Evolutionary conservation across 2,329 filamentous ascomycete genomes (phyloP).

Genomic region (Fusarium guadeloupense): DNA sequence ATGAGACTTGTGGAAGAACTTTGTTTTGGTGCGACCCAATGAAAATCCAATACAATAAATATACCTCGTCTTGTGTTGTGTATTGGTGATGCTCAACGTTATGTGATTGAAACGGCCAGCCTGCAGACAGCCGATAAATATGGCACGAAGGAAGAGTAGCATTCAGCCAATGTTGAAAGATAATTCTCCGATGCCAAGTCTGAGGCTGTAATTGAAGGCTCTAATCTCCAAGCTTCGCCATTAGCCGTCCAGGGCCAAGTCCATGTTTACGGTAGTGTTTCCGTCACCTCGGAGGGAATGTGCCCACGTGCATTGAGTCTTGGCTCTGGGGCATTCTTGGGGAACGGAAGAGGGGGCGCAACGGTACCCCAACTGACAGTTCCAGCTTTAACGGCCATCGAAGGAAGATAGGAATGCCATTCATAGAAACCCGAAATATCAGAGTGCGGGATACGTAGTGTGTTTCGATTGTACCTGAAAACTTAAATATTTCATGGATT

Average conservation of each 20-base stretch:
- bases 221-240: neutral
- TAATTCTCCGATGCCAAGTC: neutral
- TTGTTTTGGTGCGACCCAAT: neutral
- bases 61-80: neutral
- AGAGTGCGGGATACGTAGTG: neutral
- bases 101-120: constrained; percentile 13
- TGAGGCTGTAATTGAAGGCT: neutral
- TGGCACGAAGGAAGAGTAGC: no score
- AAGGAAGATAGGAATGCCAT: neutral
- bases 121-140: constrained; percentile 17
- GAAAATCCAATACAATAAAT: neutral
- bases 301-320: constrained; percentile 43
- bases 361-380: neutral
- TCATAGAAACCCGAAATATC: neutral
- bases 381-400: neutral
- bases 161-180: constrained; percentile 1
- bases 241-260: neutral
- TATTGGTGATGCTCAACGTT: constrained; percentile 13
- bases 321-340: constrained; percentile 30
- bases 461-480: no score
- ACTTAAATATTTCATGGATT: no score
- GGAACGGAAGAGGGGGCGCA: neutral
- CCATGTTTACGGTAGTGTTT: constrained; percentile 3
- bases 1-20: neutral
- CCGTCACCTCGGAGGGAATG: neutral